Evolutionary conservation across 257 asterid species (phyloP).

Genomic region (Apocynum venetum): DNA sequence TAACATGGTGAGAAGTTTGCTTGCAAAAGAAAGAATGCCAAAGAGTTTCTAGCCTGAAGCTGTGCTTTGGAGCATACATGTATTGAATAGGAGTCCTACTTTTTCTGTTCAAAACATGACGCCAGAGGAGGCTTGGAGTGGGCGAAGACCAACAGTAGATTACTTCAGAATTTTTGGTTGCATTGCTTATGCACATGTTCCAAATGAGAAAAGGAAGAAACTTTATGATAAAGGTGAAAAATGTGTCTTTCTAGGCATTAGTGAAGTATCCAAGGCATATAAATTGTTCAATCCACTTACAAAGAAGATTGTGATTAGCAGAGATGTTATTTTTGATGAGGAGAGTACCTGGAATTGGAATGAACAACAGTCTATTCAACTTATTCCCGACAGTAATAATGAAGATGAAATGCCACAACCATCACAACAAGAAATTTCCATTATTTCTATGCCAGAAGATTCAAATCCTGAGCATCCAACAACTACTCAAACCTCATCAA

Average conservation of each 20-base stretch:
- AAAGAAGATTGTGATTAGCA: neutral
- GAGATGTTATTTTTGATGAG: neutral
- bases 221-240: neutral
- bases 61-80: neutral
- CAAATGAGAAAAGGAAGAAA: neutral
- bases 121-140: neutral
- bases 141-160: neutral
- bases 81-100: neutral
- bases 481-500: no score
- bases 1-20: neutral
- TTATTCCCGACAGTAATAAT: no score
- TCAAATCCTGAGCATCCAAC: no score
- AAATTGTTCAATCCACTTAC: neutral
- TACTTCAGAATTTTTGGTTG: neutral
- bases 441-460: no score
- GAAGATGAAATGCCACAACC: no score
- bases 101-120: neutral
- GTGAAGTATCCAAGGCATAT: neutral
- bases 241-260: neutral
- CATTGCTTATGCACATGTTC: neutral
- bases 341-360: neutral
- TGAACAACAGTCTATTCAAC: neutral
- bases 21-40: neutral
- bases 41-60: neutral
- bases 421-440: no score